These are phyloP conservation scores for Dendrobium catenatum DNA, from an alignment of 106 monocot species.

Conservation along the genomic window DNA sequence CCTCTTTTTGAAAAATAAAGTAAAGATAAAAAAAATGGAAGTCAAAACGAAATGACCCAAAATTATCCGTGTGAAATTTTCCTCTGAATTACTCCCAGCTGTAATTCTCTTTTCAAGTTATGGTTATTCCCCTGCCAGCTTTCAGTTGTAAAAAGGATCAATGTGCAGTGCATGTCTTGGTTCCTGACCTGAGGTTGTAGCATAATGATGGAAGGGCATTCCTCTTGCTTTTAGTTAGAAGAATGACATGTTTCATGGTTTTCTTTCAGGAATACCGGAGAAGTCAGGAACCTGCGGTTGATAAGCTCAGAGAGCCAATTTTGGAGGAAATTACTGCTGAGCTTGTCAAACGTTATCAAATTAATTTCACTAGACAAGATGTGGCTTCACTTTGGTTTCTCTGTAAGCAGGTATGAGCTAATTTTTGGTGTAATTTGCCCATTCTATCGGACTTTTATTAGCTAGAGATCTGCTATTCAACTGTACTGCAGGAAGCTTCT, in stretches of 20 bases:
- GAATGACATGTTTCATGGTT: neutral
- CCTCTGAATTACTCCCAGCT: neutral
- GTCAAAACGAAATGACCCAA: neutral
- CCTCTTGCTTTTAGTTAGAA: neutral
- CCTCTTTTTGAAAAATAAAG: neutral
- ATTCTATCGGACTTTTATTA: neutral
- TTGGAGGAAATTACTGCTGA: slow-evolving; percentile 52
- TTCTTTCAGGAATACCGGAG: slow-evolving; percentile 56
- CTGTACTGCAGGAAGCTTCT: slow-evolving; percentile 76
- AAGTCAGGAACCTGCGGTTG: slow-evolving; percentile 76
- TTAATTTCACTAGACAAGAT: slow-evolving; percentile 83
- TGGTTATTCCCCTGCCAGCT: neutral
- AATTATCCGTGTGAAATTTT: neutral
- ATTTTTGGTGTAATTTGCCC: neutral
- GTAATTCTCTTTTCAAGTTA: neutral
- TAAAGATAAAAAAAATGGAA: neutral
- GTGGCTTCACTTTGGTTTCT: slow-evolving; percentile 91
- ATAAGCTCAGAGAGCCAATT: slow-evolving; percentile 81
- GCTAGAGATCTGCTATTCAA: neutral
- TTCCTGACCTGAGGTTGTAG: neutral
- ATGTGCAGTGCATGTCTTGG: neutral
- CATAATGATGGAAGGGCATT: neutral
- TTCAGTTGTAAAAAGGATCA: neutral
- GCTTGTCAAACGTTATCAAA: slow-evolving; percentile 36
- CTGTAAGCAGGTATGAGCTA: slow-evolving; percentile 73